phyloP scores from a whole-genome alignment of 495 filamentous ascomycete species.

The Neurospora terricola region DNA sequence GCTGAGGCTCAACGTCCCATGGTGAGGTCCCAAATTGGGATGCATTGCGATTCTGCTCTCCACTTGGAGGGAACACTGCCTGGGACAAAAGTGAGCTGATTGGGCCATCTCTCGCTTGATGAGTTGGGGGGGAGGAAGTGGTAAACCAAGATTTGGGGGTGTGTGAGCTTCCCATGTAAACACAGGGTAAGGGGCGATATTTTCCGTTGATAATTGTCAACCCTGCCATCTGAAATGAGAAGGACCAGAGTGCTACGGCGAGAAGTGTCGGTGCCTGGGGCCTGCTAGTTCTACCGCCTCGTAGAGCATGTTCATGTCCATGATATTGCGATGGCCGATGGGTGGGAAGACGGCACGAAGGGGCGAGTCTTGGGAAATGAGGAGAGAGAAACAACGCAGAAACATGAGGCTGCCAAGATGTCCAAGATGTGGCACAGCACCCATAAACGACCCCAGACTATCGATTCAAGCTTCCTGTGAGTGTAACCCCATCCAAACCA shows the following conservation, averaged over 20 bases:
- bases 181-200: neutral
- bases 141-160: neutral
- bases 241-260: neutral
- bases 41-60: neutral
- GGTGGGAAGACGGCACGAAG: neutral
- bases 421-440: neutral
- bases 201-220: neutral
- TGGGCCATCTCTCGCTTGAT: neutral
- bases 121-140: neutral
- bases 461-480: neutral
- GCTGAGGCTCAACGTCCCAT: conserved; percentile 1
- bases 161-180: neutral
- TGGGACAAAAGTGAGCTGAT: neutral
- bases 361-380: neutral
- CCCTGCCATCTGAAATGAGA: neutral
- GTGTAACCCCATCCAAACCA: neutral
- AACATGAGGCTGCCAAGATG: neutral
- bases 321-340: neutral
- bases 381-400: neutral
- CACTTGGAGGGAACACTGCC: neutral
- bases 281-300: neutral
- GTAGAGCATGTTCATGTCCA: neutral
- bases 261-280: neutral
- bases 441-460: neutral
- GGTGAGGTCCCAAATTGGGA: neutral